Evolutionary conservation across 768 basidiomycete species (phyloP).

Genomic region (Tricholoma sp.): DNA sequence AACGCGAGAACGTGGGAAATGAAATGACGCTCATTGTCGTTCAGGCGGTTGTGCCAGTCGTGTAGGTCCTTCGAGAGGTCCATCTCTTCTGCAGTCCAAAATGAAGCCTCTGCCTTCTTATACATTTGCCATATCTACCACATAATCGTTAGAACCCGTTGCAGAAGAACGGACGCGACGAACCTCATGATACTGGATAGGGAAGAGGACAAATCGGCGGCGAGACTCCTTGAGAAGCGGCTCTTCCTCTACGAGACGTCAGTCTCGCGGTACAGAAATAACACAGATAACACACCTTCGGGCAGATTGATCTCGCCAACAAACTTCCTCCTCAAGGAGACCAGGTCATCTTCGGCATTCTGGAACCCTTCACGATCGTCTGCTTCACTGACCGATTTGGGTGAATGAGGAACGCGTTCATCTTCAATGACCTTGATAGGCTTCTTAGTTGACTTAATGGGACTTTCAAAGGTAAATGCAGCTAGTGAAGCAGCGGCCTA

Average conservation of each 20-base stretch:
- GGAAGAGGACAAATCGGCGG: constrained; percentile 87
- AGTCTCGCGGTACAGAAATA: background rate
- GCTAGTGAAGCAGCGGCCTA: constrained; percentile 43
- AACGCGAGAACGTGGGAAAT: constrained; percentile 93
- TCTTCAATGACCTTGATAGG: constrained; percentile 10
- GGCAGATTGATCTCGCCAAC: constrained; percentile 69
- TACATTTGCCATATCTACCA: constrained; percentile 91
- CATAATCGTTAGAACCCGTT: background rate
- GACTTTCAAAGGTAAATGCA: constrained; percentile 32
- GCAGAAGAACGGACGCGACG: background rate
- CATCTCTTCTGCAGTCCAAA: constrained; percentile 94
- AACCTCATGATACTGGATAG: constrained; percentile 90
- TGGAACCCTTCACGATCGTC: constrained; percentile 3
- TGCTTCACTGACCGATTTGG: constrained; percentile 11
- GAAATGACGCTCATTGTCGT: constrained; percentile 82
- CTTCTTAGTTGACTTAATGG: constrained; percentile 5
- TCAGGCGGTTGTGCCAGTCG: constrained; percentile 84
- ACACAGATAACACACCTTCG: constrained; percentile 38
- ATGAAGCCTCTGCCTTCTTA: constrained; percentile 91
- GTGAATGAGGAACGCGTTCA: constrained; percentile 13
- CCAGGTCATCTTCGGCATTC: constrained; percentile 6
- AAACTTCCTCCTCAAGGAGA: constrained; percentile 40
- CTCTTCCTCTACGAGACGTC: constrained; percentile 51
- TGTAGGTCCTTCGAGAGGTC: constrained; percentile 81
- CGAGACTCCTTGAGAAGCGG: constrained; percentile 75